Percentiles rank a stretch among this genome's conserved stretches.
These are phyloP conservation scores for Rosa chinensis DNA, from an alignment of 306 rosid genomes.

Conservation along the genomic window DNA sequence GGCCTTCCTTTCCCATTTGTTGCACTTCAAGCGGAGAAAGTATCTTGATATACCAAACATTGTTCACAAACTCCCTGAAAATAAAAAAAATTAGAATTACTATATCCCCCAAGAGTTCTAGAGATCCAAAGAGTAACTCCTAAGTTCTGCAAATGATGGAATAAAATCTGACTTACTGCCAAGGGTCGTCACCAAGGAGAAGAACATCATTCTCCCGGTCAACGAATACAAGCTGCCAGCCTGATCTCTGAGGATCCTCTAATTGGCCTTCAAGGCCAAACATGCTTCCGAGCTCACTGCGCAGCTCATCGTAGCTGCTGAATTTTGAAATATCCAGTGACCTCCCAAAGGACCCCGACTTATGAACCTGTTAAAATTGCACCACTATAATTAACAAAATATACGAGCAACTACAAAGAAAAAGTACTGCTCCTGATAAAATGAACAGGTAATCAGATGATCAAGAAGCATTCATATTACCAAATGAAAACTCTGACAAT, in stretches of 20 bases:
- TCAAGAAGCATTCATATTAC: neutral
- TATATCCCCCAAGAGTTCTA: neutral
- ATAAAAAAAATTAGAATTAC: constrained; percentile 6
- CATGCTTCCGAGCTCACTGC: constrained; percentile 73
- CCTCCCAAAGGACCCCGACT: constrained; percentile 69
- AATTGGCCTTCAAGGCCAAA: constrained; percentile 76
- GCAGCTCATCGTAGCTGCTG: constrained; percentile 69
- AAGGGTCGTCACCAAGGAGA: constrained; percentile 83
- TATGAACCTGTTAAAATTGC: constrained; percentile 59
- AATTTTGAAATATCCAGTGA: constrained; percentile 76
- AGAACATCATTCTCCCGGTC: constrained; percentile 83
- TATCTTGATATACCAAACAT: constrained; percentile 66
- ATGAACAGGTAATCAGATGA: neutral
- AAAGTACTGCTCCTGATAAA: neutral
- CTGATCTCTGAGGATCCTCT: constrained; percentile 86
- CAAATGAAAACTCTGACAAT: too few species aligned
- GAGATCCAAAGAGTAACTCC: neutral
- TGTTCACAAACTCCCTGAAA: constrained; percentile 75
- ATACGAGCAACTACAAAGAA: neutral
- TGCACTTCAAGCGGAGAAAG: constrained; percentile 64
- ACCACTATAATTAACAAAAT: constrained; percentile 19
- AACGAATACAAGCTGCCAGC: constrained; percentile 95
- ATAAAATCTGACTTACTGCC: constrained; percentile 63
- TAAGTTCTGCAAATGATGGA: neutral
- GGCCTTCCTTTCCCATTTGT: constrained; percentile 64